These are phyloP conservation scores for Oryza australiensis DNA, from an alignment of 176 grass and related monocot genomes.

Conservation along the genomic window DNA sequence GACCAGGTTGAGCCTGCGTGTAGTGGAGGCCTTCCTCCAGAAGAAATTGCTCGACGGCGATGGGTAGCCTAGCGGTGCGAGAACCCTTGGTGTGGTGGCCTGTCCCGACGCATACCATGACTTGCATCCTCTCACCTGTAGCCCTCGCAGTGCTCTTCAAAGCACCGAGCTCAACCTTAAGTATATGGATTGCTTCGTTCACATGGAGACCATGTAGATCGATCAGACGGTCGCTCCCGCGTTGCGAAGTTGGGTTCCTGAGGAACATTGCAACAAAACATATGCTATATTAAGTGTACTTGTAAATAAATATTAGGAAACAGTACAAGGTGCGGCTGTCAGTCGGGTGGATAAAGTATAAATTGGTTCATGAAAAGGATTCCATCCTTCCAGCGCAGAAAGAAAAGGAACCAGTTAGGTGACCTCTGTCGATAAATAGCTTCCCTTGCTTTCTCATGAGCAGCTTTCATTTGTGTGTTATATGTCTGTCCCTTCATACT, in stretches of 20 bases:
- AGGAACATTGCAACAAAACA: conserved; percentile 6
- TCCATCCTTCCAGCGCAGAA: not conserved
- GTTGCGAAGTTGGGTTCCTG: conserved; percentile 62
- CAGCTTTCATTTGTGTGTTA: conserved; percentile 85
- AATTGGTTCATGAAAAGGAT: not conserved
- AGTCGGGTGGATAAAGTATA: not conserved
- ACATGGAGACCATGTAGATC: conserved; percentile 92
- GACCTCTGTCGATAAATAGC: conserved; percentile 87
- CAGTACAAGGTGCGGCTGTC: not conserved
- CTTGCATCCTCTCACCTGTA: conserved; percentile 68
- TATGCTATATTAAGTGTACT: conserved; percentile 3
- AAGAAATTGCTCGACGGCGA: conserved; percentile 82
- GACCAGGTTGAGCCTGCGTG: conserved; percentile 80
- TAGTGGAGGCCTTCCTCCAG: conserved; percentile 77
- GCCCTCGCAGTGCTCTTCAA: conserved; percentile 59
- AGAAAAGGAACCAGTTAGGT: conserved; percentile 4
- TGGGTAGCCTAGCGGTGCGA: conserved; percentile 77
- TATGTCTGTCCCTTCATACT: conserved; percentile 85
- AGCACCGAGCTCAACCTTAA: conserved; percentile 64
- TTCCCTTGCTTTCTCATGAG: conserved; percentile 98
- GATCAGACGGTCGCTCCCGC: conserved; percentile 61
- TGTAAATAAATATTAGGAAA: not conserved
- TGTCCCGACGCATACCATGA: conserved; percentile 87
- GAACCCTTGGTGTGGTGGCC: conserved; percentile 96
- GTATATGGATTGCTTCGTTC: conserved; percentile 75